phyloP scores from a whole-genome alignment of 768 basidiomycete genomes.

The Termitomyces sp. region DNA sequence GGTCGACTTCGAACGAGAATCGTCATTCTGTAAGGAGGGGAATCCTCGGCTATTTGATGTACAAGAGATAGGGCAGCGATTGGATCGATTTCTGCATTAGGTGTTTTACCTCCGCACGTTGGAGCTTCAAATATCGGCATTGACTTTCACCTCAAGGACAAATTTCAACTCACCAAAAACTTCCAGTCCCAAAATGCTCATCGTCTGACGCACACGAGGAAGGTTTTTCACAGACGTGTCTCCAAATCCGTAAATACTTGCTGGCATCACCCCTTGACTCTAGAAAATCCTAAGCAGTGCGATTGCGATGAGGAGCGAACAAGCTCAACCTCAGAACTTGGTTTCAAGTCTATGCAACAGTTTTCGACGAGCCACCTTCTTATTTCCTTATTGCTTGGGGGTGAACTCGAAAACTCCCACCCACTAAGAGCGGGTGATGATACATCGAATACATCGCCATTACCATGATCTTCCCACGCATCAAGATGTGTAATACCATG shows the following conservation, averaged over 20 bases:
- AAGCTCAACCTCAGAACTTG: constrained; percentile 40
- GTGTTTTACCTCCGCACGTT: constrained; percentile 50
- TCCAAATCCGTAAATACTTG: constrained; percentile 62
- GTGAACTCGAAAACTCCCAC: constrained; percentile 77
- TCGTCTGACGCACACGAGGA: constrained; percentile 56
- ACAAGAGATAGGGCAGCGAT: constrained; percentile 72
- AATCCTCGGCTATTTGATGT: constrained; percentile 46
- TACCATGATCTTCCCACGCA: constrained; percentile 42
- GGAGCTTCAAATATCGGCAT: constrained; percentile 39
- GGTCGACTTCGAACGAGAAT: constrained; percentile 43
- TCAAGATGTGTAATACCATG: constrained; percentile 50
- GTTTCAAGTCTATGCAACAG: constrained; percentile 3
- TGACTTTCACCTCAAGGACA: not conserved
- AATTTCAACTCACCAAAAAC: constrained; percentile 61
- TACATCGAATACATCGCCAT: not conserved
- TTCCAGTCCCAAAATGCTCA: constrained; percentile 81
- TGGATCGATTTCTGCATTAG: constrained; percentile 61
- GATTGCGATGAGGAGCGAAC: not conserved
- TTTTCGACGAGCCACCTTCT: constrained; percentile 45
- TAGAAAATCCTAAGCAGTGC: constrained; percentile 11
- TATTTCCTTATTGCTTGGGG: constrained; percentile 56
- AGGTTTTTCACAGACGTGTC: constrained; percentile 34
- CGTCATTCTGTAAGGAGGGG: constrained; percentile 36
- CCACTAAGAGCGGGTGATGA: constrained; percentile 38
- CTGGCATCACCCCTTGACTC: constrained; percentile 75